Conservation (phyloP, 1,284 basidiomycete species). For the Pascua guehoae region DNA sequence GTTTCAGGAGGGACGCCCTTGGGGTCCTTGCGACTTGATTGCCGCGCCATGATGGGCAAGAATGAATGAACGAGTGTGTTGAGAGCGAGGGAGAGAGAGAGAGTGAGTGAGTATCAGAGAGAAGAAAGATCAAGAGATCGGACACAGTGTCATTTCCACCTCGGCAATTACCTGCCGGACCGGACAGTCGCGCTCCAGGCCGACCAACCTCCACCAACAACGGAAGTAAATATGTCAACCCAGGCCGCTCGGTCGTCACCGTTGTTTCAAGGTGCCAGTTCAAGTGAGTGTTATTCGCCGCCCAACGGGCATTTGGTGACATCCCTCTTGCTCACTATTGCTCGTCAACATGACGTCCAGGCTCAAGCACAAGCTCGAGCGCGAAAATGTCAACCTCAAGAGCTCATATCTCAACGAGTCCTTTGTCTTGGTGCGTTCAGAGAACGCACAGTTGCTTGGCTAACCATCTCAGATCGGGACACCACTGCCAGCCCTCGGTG, state of each 20-base stretch:
- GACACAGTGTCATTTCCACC: neutral
- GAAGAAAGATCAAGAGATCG: too few species aligned
- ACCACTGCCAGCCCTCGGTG: slow-evolving; percentile 81
- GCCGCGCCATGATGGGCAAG: neutral
- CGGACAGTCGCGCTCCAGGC: neutral
- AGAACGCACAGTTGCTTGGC: neutral
- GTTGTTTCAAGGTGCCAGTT: too few species aligned
- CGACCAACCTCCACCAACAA: too few species aligned
- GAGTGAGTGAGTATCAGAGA: too few species aligned
- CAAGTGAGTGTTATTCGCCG: neutral
- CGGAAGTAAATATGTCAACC: too few species aligned
- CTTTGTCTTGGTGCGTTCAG: slow-evolving; percentile 69
- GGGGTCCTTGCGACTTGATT: too few species aligned
- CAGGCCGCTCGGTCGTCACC: too few species aligned
- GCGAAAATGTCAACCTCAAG: slow-evolving; percentile 70
- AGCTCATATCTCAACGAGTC: slow-evolving; percentile 76
- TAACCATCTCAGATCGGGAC: slow-evolving; percentile 69
- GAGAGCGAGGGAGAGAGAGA: neutral
- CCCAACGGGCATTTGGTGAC: neutral
- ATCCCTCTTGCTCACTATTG: too few species aligned
- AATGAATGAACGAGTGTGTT: neutral
- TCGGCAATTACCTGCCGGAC: slow-evolving; percentile 1
- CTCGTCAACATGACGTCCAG: slow-evolving; percentile 51
- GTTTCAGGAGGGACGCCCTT: slow-evolving; percentile 7
- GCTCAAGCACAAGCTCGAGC: slow-evolving; percentile 63